phyloP scores from a whole-genome alignment of 1,284 basidiomycete genomes.

The Rhizoctonia solani region DNA sequence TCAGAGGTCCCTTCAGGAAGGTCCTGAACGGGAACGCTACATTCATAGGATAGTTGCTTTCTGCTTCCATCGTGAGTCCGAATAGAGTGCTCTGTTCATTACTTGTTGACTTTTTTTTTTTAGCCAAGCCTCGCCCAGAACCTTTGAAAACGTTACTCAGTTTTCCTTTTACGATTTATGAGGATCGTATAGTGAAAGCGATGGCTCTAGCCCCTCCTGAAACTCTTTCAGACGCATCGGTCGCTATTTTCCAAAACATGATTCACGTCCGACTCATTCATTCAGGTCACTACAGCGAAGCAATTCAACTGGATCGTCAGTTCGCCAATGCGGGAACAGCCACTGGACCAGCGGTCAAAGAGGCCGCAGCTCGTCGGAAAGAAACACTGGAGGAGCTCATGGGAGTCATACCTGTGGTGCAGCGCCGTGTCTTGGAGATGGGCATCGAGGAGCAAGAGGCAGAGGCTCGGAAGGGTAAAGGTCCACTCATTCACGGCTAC shows the following conservation, averaged over 20 bases:
- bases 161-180: conserved; percentile 64
- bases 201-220: conserved; percentile 63
- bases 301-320: conserved; percentile 73
- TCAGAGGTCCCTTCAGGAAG: conserved; percentile 67
- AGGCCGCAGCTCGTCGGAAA: conserved; percentile 55
- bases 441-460: conserved; percentile 50
- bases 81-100: conserved; percentile 1
- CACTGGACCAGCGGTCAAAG: conserved; percentile 42
- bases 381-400: conserved; percentile 71
- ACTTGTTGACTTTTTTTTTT: conserved; percentile 14
- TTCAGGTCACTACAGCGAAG: conserved; percentile 69
- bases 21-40: conserved; percentile 52
- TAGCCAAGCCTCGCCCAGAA: conserved; percentile 61
- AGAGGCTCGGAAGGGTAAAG: conserved; percentile 40
- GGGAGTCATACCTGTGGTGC: conserved; percentile 60
- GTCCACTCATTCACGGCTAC: conserved; percentile 37
- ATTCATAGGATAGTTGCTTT: conserved; percentile 65
- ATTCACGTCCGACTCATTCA: conserved; percentile 79
- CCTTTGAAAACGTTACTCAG: conserved; percentile 63
- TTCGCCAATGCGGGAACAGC: conserved; percentile 48
- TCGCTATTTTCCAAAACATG: conserved; percentile 75
- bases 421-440: conserved; percentile 58
- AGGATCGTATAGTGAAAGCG: conserved; percentile 59
- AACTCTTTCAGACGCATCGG: conserved; percentile 52
- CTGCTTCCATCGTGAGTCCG: conserved; percentile 66